Percentiles rank a stretch among this genome's conserved stretches.
These are phyloP conservation scores for Chlamydomonas incerta DNA, from an alignment of 139 green algal genomes.

Conservation along the genomic window DNA sequence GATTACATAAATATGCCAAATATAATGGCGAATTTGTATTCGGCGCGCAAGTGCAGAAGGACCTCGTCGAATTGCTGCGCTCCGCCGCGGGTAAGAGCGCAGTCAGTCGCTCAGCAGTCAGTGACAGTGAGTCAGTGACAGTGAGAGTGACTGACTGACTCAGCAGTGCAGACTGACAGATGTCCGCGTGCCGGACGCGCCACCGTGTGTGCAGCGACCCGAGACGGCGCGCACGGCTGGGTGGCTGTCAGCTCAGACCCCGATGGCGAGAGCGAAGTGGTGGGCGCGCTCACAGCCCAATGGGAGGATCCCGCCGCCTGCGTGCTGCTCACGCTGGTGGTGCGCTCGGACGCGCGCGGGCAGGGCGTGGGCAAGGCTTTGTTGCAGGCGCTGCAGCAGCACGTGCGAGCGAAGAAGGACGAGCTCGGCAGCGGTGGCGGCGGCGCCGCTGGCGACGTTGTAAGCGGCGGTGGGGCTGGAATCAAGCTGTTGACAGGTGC, in stretches of 20 bases:
- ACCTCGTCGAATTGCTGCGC: neutral
- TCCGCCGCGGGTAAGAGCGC: neutral
- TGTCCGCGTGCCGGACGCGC: too few relatives aligned
- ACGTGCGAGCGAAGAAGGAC: neutral
- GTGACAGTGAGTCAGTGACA: neutral
- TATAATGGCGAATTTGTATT: conserved; percentile 6
- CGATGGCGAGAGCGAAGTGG: neutral
- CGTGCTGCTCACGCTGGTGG: neutral
- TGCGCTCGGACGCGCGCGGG: neutral
- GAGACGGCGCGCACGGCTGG: too few relatives aligned
- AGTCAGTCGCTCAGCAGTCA: too few relatives aligned
- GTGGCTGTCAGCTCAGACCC: too few relatives aligned
- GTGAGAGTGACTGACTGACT: too few relatives aligned
- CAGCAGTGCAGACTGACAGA: too few relatives aligned
- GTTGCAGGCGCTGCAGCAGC: neutral
- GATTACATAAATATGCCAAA: conserved; percentile 26
- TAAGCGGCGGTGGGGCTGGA: neutral
- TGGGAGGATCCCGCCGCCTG: neutral
- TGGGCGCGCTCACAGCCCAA: conserved; percentile 16
- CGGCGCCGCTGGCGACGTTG: neutral
- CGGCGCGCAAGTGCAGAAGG: neutral
- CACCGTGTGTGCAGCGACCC: too few relatives aligned
- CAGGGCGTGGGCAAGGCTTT: neutral
- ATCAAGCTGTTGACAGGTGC: too few relatives aligned
- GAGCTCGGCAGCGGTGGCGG: too few relatives aligned